Percentiles rank a stretch among this genome's conserved stretches.
Conservation (phyloP, 2,329 filamentous ascomycete species). For the Paecilomyces fulvus region DNA sequence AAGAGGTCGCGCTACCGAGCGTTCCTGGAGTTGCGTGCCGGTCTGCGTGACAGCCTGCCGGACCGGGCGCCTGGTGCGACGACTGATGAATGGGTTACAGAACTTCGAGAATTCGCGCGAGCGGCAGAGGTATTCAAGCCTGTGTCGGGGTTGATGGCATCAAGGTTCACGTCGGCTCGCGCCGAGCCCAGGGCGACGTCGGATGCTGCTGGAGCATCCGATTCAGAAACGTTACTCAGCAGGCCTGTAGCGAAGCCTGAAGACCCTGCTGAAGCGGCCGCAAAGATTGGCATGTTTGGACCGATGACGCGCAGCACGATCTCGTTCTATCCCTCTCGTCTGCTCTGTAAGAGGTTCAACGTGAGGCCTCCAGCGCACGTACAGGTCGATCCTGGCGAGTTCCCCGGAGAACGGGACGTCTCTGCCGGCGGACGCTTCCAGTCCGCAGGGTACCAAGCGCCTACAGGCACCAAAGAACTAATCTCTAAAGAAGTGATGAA, state of each 20-base stretch:
- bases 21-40: slow-evolving; percentile 72
- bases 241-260: slow-evolving; percentile 49
- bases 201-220: slow-evolving; percentile 21
- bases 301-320: slow-evolving; percentile 65
- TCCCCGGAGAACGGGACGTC: slow-evolving; percentile 23
- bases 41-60: slow-evolving; percentile 51
- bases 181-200: slow-evolving; percentile 31
- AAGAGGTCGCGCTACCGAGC: slow-evolving; percentile 74
- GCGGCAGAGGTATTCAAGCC: slow-evolving; percentile 80
- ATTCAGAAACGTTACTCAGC: slow-evolving; percentile 34
- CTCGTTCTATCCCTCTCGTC: slow-evolving; percentile 69
- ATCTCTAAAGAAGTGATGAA: slow-evolving; percentile 49
- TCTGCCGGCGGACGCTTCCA: slow-evolving; percentile 18
- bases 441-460: slow-evolving; percentile 23
- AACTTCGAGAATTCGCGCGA: slow-evolving; percentile 69
- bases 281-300: slow-evolving; percentile 87
- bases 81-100: slow-evolving; percentile 68
- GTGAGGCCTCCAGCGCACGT: slow-evolving; percentile 68
- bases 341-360: slow-evolving; percentile 93
- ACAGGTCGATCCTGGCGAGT: slow-evolving; percentile 43
- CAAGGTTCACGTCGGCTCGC: slow-evolving; percentile 67
- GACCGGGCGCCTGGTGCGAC: slow-evolving; percentile 43
- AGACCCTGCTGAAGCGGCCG: slow-evolving; percentile 78
- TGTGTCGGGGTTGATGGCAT: slow-evolving; percentile 85
- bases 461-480: slow-evolving; percentile 34